Evolutionary conservation across 768 basidiomycete species (phyloP).

Genomic region (Multifurca ochricompacta): DNA sequence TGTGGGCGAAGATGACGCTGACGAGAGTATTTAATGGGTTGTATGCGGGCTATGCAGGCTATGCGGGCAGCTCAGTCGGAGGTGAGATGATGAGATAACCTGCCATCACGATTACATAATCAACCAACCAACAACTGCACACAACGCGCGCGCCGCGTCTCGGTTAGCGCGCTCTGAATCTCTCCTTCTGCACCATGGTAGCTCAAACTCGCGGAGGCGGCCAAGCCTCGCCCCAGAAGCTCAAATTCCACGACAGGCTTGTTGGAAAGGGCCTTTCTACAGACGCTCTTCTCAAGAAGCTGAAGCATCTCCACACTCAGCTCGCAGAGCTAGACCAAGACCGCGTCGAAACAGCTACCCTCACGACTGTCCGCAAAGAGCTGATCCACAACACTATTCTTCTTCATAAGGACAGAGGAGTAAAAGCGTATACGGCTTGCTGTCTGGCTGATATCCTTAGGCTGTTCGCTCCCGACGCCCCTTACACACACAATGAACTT

Average conservation of each 20-base stretch:
- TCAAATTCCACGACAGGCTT: constrained; percentile 78
- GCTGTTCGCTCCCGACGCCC: constrained; percentile 94
- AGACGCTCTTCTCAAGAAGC: constrained; percentile 78
- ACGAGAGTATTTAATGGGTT: no score
- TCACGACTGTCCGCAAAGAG: constrained; percentile 64
- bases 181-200: constrained; percentile 42
- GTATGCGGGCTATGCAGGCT: no score
- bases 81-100: no score
- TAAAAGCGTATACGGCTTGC: constrained; percentile 91
- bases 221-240: constrained; percentile 47
- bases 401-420: constrained; percentile 91
- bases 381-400: constrained; percentile 73
- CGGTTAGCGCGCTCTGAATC: constrained; percentile 1
- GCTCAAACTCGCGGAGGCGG: constrained; percentile 61
- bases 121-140: constrained; percentile 7
- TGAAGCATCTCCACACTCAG: constrained; percentile 69
- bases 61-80: no score
- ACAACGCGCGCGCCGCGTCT: constrained; percentile 22
- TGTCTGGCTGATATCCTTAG: constrained; percentile 91
- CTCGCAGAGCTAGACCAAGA: constrained; percentile 87
- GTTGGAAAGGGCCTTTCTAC: constrained; percentile 67
- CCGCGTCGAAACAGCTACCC: constrained; percentile 62
- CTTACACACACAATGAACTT: constrained; percentile 82
- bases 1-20: no score
- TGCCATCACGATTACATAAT: constrained; percentile 5